phyloP scores from a whole-genome alignment of 805 yeast genomes.

The Candida piceae region DNA sequence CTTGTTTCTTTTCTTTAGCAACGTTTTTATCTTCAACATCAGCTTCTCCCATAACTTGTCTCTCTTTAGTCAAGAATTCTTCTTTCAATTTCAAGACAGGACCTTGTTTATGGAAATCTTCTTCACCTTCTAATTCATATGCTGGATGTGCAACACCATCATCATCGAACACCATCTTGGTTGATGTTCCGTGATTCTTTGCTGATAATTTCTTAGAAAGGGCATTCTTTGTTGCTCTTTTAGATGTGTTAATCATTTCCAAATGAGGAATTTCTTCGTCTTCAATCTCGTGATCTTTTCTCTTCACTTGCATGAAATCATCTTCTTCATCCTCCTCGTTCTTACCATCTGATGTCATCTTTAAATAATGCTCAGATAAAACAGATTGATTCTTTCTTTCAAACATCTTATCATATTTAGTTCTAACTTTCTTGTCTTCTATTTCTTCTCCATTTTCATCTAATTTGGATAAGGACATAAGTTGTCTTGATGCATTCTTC shows the following conservation, averaged over 20 bases:
- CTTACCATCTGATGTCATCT: constrained; percentile 50
- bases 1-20: constrained; percentile 74
- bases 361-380: constrained; percentile 80
- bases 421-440: constrained; percentile 52
- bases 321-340: constrained; percentile 50
- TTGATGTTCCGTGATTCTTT: constrained; percentile 59
- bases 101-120: constrained; percentile 65
- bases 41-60: constrained; percentile 59
- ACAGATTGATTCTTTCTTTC: constrained; percentile 92
- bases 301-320: constrained; percentile 77
- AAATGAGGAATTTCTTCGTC: constrained; percentile 64
- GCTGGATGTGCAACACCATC: constrained; percentile 90
- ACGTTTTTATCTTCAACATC: constrained; percentile 75
- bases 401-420: constrained; percentile 93
- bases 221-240: constrained; percentile 80
- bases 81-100: constrained; percentile 65
- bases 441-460: constrained; percentile 61
- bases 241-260: constrained; percentile 60
- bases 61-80: constrained; percentile 62
- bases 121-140: constrained; percentile 88
- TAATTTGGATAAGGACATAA: constrained; percentile 49
- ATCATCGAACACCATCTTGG: constrained; percentile 84
- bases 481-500: constrained; percentile 77
- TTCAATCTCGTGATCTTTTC: constrained; percentile 65
- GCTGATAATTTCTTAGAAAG: constrained; percentile 75